These are phyloP conservation scores for Coelastrella sp. DNA, from an alignment of 139 green algal species.

Conservation along the genomic window DNA sequence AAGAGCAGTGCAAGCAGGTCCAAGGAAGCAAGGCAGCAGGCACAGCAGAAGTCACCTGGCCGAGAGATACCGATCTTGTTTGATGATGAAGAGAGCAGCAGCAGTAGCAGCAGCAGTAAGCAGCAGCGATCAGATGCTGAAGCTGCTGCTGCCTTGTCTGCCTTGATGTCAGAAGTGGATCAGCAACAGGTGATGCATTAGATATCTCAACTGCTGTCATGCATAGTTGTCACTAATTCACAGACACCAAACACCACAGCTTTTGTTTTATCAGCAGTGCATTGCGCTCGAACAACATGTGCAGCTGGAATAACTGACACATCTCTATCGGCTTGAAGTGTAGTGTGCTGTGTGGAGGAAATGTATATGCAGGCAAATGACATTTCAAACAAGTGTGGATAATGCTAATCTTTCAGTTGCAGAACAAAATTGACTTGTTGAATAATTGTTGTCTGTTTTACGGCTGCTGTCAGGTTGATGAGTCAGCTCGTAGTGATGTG, in stretches of 20 bases:
- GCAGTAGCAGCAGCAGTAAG: neutral
- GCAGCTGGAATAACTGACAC: too few relatives aligned
- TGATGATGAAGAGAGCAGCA: slow-evolving; percentile 3
- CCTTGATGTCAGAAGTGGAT: slow-evolving; percentile 37
- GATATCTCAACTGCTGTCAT: neutral
- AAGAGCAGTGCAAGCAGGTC: too few relatives aligned
- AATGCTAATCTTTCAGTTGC: neutral
- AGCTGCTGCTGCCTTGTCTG: slow-evolving; percentile 30
- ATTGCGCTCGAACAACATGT: too few relatives aligned
- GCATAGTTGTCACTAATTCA: too few relatives aligned
- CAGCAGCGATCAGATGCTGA: slow-evolving; percentile 37
- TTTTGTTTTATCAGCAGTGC: too few relatives aligned
- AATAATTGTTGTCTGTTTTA: neutral
- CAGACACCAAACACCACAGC: neutral
- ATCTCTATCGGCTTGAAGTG: too few relatives aligned
- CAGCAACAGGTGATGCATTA: neutral
- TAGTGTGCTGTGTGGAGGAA: too few relatives aligned
- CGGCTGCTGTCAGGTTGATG: neutral
- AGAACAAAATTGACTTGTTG: too few relatives aligned
- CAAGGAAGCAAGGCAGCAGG: too few relatives aligned
- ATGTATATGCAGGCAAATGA: too few relatives aligned
- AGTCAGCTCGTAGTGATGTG: neutral
- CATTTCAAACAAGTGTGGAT: neutral
- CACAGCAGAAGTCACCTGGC: too few relatives aligned
- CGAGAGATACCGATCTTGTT: neutral